A percentile compares a stretch with the other conserved stretches of the same genome.
Conservation (phyloP, 495 filamentous ascomycete species). For the Xylaria venustula region DNA sequence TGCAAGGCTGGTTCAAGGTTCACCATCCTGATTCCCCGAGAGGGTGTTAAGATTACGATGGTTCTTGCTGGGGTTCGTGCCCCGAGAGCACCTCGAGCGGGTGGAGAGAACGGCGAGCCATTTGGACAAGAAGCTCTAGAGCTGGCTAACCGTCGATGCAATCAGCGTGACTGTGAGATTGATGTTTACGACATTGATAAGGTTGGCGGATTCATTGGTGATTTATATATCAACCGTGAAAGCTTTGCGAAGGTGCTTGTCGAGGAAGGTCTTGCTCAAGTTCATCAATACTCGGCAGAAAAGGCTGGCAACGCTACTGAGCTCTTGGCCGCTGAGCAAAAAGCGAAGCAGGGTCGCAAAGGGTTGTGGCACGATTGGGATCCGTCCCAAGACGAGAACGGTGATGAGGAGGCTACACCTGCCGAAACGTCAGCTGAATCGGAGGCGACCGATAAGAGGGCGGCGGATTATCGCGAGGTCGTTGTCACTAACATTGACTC, state of each 20-base stretch:
- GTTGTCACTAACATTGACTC: conserved; percentile 84
- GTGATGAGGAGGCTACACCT: conserved; percentile 47
- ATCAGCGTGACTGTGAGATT: conserved; percentile 96
- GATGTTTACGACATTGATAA: conserved; percentile 95
- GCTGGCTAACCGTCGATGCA: conserved; percentile 78
- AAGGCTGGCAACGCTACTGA: conserved; percentile 87
- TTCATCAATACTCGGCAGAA: conserved; percentile 93
- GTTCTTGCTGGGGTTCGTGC: conserved; percentile 92
- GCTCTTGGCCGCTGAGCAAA: conserved; percentile 81
- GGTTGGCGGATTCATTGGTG: conserved; percentile 95
- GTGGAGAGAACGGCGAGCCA: conserved; percentile 81
- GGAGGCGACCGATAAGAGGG: conserved; percentile 53
- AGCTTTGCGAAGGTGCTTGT: conserved; percentile 93
- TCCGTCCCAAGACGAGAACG: conserved; percentile 73
- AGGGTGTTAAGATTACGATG: conserved; percentile 91
- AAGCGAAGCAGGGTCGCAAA: conserved; percentile 82
- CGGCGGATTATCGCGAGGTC: conserved; percentile 88
- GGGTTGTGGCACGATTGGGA: conserved; percentile 94
- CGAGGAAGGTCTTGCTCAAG: conserved; percentile 88
- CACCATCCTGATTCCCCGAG: conserved; percentile 85
- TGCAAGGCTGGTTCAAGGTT: conserved; percentile 96
- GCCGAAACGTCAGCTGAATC: conserved; percentile 47
- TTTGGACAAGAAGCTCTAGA: conserved; percentile 95
- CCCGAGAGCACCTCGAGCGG: conserved; percentile 76
- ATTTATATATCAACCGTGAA: conserved; percentile 89